A percentile compares a stretch with the other conserved stretches of the same genome.
Evolutionary conservation across 1,284 basidiomycete species (phyloP).

Genomic region (Sporisorium sorghi): DNA sequence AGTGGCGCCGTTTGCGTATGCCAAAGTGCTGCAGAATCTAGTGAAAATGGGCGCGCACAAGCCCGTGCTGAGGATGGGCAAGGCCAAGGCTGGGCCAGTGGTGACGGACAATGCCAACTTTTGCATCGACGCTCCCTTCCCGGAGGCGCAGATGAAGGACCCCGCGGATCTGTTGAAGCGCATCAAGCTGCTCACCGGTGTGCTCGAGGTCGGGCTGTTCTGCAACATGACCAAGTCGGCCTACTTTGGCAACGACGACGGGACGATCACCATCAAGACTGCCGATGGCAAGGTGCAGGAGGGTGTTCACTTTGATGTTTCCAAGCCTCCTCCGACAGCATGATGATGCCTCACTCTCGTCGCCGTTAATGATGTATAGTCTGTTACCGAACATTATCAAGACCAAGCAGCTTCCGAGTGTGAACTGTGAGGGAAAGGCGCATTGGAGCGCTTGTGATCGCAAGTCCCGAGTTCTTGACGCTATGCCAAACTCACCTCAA

Average conservation of each 20-base stretch:
- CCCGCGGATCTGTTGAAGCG: conserved; percentile 55
- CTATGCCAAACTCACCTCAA: too few relatives aligned
- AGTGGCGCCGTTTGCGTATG: conserved; percentile 95
- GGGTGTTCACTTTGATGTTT: conserved; percentile 44
- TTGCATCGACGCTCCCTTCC: conserved; percentile 67
- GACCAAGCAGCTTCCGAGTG: too few relatives aligned
- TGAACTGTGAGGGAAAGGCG: too few relatives aligned
- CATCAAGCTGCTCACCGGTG: conserved; percentile 77
- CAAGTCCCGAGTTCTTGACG: too few relatives aligned
- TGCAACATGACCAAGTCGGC: conserved; percentile 90
- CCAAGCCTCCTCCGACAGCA: conserved; percentile 29
- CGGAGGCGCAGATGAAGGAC: conserved; percentile 57
- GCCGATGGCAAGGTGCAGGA: conserved; percentile 58
- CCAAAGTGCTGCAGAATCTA: conserved; percentile 73
- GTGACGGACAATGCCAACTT: conserved; percentile 83
- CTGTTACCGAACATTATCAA: too few relatives aligned
- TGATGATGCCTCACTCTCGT: conserved; percentile 8
- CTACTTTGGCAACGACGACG: conserved; percentile 85
- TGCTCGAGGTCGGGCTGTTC: conserved; percentile 96
- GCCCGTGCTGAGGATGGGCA: conserved; percentile 63
- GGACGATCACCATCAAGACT: conserved; percentile 59
- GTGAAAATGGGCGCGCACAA: conserved; percentile 59
- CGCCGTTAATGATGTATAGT: too few relatives aligned
- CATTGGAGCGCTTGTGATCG: too few relatives aligned
- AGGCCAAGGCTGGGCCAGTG: conserved; percentile 85